These are phyloP conservation scores for Dryas octopetala DNA, from an alignment of 306 rosid species.

Conservation along the genomic window DNA sequence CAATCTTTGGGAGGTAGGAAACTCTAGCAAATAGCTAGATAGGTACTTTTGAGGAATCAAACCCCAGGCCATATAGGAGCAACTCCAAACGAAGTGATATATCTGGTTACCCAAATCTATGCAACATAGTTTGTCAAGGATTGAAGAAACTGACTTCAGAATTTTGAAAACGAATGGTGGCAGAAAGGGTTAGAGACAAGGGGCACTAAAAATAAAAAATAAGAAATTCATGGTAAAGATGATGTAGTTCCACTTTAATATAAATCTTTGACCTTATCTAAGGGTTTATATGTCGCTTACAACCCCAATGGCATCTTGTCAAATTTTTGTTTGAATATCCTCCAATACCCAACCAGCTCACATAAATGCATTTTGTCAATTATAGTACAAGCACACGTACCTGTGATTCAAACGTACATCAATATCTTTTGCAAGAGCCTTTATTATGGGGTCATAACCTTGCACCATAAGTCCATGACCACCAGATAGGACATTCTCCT, in stretches of 20 bases:
- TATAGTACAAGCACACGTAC: constrained; percentile 25
- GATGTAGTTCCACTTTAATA: background rate
- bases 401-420: constrained; percentile 64
- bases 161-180: background rate
- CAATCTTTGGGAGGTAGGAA: too few species aligned
- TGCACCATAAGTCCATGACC: constrained; percentile 89
- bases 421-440: constrained; percentile 65
- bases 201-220: background rate
- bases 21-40: too few species aligned
- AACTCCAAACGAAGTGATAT: background rate
- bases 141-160: background rate
- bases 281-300: background rate
- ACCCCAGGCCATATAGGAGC: too few species aligned
- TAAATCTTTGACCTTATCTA: background rate
- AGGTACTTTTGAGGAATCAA: too few species aligned
- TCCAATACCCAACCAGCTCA: background rate
- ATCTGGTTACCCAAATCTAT: background rate
- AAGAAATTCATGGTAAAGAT: background rate
- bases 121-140: background rate
- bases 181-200: background rate
- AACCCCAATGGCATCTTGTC: background rate
- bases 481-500: constrained; percentile 79
- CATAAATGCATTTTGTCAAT: background rate
- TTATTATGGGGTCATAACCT: constrained; percentile 70
- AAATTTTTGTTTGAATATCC: background rate